These are phyloP conservation scores for Alternaria ethzedia DNA, from an alignment of 2,329 filamentous ascomycete species.

Conservation along the genomic window DNA sequence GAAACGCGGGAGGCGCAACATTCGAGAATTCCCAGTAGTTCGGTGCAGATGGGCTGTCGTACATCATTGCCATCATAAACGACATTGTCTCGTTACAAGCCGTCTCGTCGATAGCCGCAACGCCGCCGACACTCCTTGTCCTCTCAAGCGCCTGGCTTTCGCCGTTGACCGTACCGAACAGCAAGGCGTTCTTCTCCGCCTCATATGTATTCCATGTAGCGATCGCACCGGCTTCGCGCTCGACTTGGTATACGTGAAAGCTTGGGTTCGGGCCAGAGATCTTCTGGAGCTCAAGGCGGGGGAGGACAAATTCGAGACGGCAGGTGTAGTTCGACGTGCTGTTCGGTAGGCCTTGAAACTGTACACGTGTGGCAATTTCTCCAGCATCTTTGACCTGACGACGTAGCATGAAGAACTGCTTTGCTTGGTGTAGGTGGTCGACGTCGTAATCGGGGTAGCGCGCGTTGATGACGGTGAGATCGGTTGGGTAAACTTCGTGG, in stretches of 20 bases:
- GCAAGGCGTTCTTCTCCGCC: slow-evolving; percentile 2
- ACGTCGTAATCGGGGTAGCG: slow-evolving; percentile 32
- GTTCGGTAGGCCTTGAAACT: slow-evolving; percentile 22
- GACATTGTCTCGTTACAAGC: slow-evolving; percentile 37
- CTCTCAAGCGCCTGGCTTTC: slow-evolving; percentile 18
- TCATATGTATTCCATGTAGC: slow-evolving; percentile 34
- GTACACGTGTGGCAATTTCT: slow-evolving; percentile 35
- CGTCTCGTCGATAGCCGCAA: slow-evolving; percentile 23
- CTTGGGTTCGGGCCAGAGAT: slow-evolving; percentile 29
- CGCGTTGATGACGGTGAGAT: slow-evolving; percentile 35
- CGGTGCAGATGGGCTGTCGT: slow-evolving; percentile 19
- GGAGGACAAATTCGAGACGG: slow-evolving; percentile 36
- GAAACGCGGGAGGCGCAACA: slow-evolving; percentile 28
- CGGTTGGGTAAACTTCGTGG: slow-evolving; percentile 26
- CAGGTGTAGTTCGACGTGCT: slow-evolving; percentile 23
- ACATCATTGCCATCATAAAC: slow-evolving; percentile 39
- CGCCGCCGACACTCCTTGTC: slow-evolving; percentile 21
- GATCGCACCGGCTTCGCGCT: slow-evolving; percentile 12
- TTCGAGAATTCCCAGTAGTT: slow-evolving; percentile 41
- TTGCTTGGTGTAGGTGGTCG: slow-evolving; percentile 24
- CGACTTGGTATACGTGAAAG: slow-evolving; percentile 35
- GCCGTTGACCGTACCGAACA: slow-evolving; percentile 34
- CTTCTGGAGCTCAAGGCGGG: slow-evolving; percentile 11
- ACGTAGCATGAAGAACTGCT: slow-evolving; percentile 38
- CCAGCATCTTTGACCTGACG: slow-evolving; percentile 26